Base-by-base conservation (phyloP, 1,139 yeast genomes). In the Protomyces pachydermus region DNA sequence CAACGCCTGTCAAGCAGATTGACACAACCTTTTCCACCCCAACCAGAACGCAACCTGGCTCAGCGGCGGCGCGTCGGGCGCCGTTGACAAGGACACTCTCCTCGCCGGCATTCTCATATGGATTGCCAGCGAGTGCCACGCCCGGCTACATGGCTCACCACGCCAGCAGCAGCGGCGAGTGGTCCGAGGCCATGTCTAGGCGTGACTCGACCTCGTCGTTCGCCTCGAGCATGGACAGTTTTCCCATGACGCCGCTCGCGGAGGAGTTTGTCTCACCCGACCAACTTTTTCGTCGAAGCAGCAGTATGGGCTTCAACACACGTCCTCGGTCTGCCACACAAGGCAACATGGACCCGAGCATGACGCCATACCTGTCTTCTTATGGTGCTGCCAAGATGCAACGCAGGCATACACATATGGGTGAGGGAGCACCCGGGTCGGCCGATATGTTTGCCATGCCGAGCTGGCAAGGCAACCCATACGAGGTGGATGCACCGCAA, bases 151-250 rank as follows among this genome's bases (percentile, higher is more conserved):
- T n/a, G 14, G 48, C 48, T 10, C 20, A 18, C 25, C 20, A 18
- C 16, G 25, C 48, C 25, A 42, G 48, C 25, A 37, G 42, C 16
- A 42, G 48, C 23, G 48, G 48, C 8, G 62, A 58, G 35, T 58
- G 46, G 45, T 25, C 23, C 16, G 46, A 51, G 9, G 52, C 62
- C 32, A 58, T 58, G 62, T 58, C 62, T 6, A 46, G 62, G 16
- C 53, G 62, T 25, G 62, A 58, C 45, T 58, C 62, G 52, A 52
- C 56, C 34, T 58, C 62, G 20, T 58, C 62, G 25, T 58, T 58
- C 28, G 56, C 62, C 20, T 58, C 62, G 34, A 51, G 56, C 53
- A 51, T 58, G 51, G 62, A 58, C 45, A 58, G 62, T 28, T 58
- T 55, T 42, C 62, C 62, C 56, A 58, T 58, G 62, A 58, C 62